Conservation (phyloP, 495 filamentous ascomycete species). For the Penicillium robsamsonii region DNA sequence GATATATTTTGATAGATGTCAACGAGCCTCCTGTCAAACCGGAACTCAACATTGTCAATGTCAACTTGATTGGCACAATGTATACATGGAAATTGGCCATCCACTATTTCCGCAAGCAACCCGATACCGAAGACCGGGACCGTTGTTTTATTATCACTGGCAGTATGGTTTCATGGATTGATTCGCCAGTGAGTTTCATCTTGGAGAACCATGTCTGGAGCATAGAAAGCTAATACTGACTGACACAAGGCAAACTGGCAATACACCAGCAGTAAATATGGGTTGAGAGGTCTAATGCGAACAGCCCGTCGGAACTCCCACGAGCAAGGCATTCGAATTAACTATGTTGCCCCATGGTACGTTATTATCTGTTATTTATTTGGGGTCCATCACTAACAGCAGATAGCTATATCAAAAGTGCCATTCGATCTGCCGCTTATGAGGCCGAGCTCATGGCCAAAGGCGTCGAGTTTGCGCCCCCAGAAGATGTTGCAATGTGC, state of each 20-base stretch:
- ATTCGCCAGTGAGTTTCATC: slow-evolving; percentile 24
- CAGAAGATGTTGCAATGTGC: too few species aligned
- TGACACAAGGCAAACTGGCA: background rate
- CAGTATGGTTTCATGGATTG: slow-evolving; percentile 35
- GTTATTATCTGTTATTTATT: too few species aligned
- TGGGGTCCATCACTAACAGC: too few species aligned
- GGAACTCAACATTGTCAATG: background rate
- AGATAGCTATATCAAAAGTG: too few species aligned
- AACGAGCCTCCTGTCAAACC: background rate
- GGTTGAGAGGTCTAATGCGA: slow-evolving; percentile 14
- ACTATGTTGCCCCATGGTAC: too few species aligned
- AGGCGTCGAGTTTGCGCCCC: too few species aligned
- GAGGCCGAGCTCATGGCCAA: too few species aligned
- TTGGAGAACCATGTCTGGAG: slow-evolving; percentile 36
- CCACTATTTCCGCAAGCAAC: slow-evolving; percentile 42
- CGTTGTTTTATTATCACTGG: slow-evolving; percentile 33
- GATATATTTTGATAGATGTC: background rate
- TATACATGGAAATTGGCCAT: slow-evolving; percentile 41
- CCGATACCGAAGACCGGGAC: slow-evolving; percentile 28
- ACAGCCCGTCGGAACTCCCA: too few species aligned
- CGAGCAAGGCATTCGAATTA: too few species aligned
- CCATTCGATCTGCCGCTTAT: too few species aligned
- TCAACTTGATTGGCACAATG: background rate
- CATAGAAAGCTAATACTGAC: slow-evolving; percentile 9
- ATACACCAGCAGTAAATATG: slow-evolving; percentile 25